Percentiles rank a stretch among this genome's conserved stretches.
phyloP scores from a whole-genome alignment of 139 green algal genomes.

The Nannochloris sp. region DNA sequence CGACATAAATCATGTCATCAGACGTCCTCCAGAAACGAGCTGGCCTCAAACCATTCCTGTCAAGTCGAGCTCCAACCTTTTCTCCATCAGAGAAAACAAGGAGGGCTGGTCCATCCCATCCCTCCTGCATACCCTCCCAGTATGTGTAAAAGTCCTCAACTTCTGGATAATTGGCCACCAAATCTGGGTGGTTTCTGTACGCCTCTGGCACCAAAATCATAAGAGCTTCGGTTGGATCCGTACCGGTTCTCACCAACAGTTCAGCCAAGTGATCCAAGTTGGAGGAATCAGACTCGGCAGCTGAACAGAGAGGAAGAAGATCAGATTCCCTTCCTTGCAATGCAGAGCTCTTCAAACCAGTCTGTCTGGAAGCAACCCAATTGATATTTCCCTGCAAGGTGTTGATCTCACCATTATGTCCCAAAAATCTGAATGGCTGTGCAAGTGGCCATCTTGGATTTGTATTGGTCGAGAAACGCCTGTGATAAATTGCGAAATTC shows the following conservation, averaged over 20 bases:
- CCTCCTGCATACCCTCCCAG: constrained; percentile 96
- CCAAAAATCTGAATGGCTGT: constrained; percentile 96
- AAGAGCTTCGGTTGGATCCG: constrained; percentile 64
- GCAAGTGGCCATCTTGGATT: constrained; percentile 96
- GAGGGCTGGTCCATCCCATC: constrained; percentile 96
- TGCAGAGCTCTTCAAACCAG: constrained; percentile 69
- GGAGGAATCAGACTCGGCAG: constrained; percentile 78
- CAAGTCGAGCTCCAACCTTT: constrained; percentile 81
- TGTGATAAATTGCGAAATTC: constrained; percentile 96
- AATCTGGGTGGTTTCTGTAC: constrained; percentile 79
- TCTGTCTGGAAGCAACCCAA: constrained; percentile 90
- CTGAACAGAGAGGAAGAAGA: constrained; percentile 76
- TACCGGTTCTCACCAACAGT: constrained; percentile 76
- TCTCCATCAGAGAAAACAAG: constrained; percentile 94
- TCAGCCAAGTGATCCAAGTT: constrained; percentile 96
- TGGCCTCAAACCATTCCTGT: constrained; percentile 95
- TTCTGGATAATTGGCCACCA: constrained; percentile 85
- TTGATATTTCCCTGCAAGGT: constrained; percentile 99
- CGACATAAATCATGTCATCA: constrained; percentile 95
- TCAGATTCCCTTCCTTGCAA: constrained; percentile 87
- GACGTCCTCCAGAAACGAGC: constrained; percentile 92
- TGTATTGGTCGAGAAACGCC: constrained; percentile 99
- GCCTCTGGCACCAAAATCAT: constrained; percentile 97
- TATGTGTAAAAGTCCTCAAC: constrained; percentile 90
- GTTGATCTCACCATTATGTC: constrained; percentile 99